Conservation (phyloP, 176 grass and related monocot species). For the Avena sativa region DNA sequence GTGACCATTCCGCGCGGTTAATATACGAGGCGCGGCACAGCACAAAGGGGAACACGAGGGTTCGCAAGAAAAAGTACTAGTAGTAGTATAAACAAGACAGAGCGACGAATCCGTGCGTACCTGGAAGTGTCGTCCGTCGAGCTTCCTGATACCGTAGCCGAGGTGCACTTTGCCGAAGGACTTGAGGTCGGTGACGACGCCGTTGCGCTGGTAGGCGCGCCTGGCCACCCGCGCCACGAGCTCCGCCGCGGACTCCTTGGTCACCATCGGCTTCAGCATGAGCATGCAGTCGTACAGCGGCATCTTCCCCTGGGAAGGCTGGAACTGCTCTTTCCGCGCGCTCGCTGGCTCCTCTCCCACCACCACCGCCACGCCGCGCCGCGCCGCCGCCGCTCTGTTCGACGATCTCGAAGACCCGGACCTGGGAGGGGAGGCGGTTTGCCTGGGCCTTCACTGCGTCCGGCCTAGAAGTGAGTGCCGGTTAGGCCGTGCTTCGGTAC, state of each 20-base stretch:
- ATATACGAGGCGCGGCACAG: not conserved
- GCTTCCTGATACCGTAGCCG: slow-evolving; percentile 85
- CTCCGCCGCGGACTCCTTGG: slow-evolving; percentile 61
- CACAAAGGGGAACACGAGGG: not conserved
- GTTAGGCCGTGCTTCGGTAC: too few species aligned
- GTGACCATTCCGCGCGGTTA: not conserved
- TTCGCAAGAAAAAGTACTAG: too few species aligned
- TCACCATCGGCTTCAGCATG: slow-evolving; percentile 64
- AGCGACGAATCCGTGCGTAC: slow-evolving; percentile 27
- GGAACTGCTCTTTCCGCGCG: not conserved
- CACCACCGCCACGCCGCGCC: not conserved
- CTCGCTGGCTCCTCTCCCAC: not conserved
- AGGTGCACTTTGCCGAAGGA: slow-evolving; percentile 81
- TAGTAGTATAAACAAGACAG: not conserved
- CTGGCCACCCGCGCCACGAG: slow-evolving; percentile 63
- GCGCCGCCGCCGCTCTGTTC: slow-evolving; percentile 14
- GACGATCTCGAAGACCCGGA: slow-evolving; percentile 21
- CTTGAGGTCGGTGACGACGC: slow-evolving; percentile 82
- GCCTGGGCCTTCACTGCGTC: too few species aligned
- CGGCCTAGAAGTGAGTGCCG: too few species aligned
- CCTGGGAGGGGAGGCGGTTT: not conserved
- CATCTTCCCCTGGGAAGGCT: slow-evolving; percentile 36
- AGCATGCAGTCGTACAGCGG: slow-evolving; percentile 92
- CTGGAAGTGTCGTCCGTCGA: slow-evolving; percentile 83
- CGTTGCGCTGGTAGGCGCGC: slow-evolving; percentile 76